Evolutionary conservation across 1,139 yeast genomes (phyloP), one percentile per base, ranked within the genome.

Genomic region (Suhomyces maxii): DNA sequence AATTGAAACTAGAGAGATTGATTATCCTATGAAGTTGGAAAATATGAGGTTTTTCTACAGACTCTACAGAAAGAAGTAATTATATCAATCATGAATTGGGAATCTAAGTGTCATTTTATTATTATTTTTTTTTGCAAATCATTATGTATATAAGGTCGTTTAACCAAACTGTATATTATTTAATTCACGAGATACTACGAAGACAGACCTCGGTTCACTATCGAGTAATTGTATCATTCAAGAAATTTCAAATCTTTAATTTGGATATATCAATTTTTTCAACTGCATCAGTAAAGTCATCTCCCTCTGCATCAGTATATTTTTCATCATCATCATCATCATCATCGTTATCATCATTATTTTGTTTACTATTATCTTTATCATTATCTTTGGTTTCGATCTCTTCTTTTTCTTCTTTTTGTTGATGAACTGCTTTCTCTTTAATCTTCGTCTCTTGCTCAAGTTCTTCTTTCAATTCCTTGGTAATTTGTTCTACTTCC

Each of bases 41-140:
- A 89, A 86, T 61, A 89, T 89, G 96, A 76, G 96, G 50, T 87
- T 86, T 61, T 89, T 89, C 63, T 84, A 84, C 64, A 76, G 96
- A 55, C 68, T 89, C 41, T 89, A 88, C 64, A 70, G 78, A 55
- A 82, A 81, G 65, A 73, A 61, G 53, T 69, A 58, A 49, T 30
- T 23, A 31, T 23, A 28, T 28, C 23, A 18, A 18, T 8, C 13
- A 13, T 18, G 23, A 30, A n/a, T 30, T 33, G 23, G 36, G 18
- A 39, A 31, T 30, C 33, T 31, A 26, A 11, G 6, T 18, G 23
- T 18, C 23, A 18, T 18, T 18, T 18, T 18, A 18, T 18, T 18
- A 18, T 4, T 4, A 18, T 18, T 18, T 18, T 18, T 18, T 18
- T 18, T 18, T 18, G 23, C 6, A 18, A 18, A 18, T 18, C 23